Base-by-base conservation (phyloP, 2,329 filamentous ascomycete genomes). In the Zymoseptoria tritici region DNA sequence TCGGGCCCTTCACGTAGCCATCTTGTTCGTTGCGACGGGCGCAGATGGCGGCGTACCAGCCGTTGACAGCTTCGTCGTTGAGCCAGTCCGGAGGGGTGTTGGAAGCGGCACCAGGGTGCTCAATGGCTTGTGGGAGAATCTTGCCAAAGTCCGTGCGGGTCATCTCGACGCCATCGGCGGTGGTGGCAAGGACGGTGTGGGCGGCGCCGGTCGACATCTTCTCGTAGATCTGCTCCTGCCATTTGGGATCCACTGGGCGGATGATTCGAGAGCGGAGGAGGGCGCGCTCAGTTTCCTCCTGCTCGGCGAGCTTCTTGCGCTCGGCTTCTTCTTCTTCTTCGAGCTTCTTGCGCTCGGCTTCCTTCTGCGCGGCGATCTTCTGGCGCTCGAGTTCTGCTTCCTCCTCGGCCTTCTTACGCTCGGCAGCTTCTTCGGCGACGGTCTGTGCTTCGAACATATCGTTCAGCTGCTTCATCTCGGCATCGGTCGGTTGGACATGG, bases 41-140 rank as follows among this genome's bases (percentile, higher is more conserved):
- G 22, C 85, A 84, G 13, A 91, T 75, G 68, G 84, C 82, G 26
- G 80, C 74, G 24, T 91, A 78, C 54, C 83, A 83, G 13, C 83
- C 83, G 66, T 90, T 89, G 66, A 93, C 83, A 55, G 88, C 83
- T 66, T 89, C 86, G 71, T 92, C 89, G 64, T 92, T 91, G 6
- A 93, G 80, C 89, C 89, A 93, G 26, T 78, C 78, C 2, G 54
- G 42, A 46, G 0, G 74, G 22, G 31, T 51, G 19, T 16, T 49
- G 26, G 52, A 49, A 9, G 29, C 20, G 21, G 51, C 52, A 11
- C 31, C 26, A 16, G 58, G 54, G 24, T 56, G 46, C 55, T 64
- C 57, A 55, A 60, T 52, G n/a, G 24, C 49, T 72, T 19, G 77
- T 77, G 16, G 87, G 4, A 78, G 60, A 4, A 91, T 74, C 53